Conservation (phyloP, 148 eudicot genomes). For the Camellia sinensis region DNA sequence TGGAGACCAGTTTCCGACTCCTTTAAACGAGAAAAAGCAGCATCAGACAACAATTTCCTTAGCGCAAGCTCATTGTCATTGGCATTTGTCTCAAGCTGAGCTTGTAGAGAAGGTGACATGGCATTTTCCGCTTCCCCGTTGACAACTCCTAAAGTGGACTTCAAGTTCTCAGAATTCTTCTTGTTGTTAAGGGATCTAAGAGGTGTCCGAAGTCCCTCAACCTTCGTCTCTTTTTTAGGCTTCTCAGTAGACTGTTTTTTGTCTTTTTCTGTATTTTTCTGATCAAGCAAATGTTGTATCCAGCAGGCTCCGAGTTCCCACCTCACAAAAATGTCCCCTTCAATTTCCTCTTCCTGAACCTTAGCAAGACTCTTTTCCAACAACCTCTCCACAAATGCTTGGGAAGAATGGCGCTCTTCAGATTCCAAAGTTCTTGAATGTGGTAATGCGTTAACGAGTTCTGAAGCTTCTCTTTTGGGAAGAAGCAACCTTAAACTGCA, state of each 20-base stretch:
- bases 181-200: conserved; percentile 82
- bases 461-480: conserved; percentile 59
- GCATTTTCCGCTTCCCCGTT: conserved; percentile 35
- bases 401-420: conserved; percentile 47
- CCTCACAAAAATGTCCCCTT: conserved; percentile 62
- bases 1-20: conserved; percentile 95
- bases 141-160: conserved; percentile 33
- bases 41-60: conserved; percentile 67
- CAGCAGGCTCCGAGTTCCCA: conserved; percentile 99
- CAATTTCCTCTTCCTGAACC: conserved; percentile 68
- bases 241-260: conserved; percentile 71
- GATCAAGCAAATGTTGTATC: conserved; percentile 98
- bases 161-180: conserved; percentile 52
- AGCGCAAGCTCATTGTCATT: conserved; percentile 57
- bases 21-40: conserved; percentile 78
- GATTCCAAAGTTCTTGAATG: conserved; percentile 39
- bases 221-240: conserved; percentile 80
- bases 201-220: conserved; percentile 94
- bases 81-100: conserved; percentile 37
- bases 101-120: conserved; percentile 30
- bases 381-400: conserved; percentile 62
- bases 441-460: conserved; percentile 36
- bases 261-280: conserved; percentile 78
- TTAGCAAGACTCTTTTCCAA: conserved; percentile 68
- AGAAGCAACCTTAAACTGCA: conserved; percentile 89